Conservation (phyloP, 805 yeast species). For the Isabelozyma gotoi region DNA sequence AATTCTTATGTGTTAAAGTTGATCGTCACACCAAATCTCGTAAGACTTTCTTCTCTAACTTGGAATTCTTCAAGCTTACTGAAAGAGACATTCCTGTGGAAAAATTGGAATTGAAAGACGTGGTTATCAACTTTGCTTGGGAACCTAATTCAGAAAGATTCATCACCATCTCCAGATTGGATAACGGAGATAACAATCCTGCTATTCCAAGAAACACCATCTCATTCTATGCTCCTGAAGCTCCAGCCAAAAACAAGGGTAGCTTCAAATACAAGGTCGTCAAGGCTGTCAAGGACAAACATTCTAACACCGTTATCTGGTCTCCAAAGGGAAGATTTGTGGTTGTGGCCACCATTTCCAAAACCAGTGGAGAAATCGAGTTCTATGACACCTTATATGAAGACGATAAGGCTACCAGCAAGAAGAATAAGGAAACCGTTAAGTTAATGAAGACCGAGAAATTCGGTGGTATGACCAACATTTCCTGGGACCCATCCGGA, state of each 20-base stretch:
- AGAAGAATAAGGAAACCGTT: slow-evolving; percentile 54
- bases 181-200: slow-evolving; percentile 56
- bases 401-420: slow-evolving; percentile 51
- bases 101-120: slow-evolving; percentile 88
- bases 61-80: slow-evolving; percentile 83
- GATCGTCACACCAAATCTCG: slow-evolving; percentile 96
- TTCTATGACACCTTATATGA: slow-evolving; percentile 86
- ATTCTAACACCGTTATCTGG: slow-evolving; percentile 76
- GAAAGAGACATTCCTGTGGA: slow-evolving; percentile 95
- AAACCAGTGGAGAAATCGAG: slow-evolving; percentile 65
- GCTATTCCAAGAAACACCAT: slow-evolving; percentile 66
- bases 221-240: slow-evolving; percentile 81
- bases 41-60: slow-evolving; percentile 85
- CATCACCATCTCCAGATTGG: slow-evolving; percentile 67
- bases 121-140: slow-evolving; percentile 88
- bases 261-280: slow-evolving; percentile 55
- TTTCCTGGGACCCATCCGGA: slow-evolving; percentile 96
- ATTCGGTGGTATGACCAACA: slow-evolving; percentile 75
- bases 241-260: slow-evolving; percentile 46
- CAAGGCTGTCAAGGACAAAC: slow-evolving; percentile 58
- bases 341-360: slow-evolving; percentile 47
- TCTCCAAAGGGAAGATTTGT: slow-evolving; percentile 92
- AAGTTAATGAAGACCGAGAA: slow-evolving; percentile 63
- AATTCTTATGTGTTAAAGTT: slow-evolving; percentile 86
- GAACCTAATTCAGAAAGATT: slow-evolving; percentile 92